Conservation (phyloP, 2,329 filamentous ascomycete genomes). For the Amauroascus niger region DNA sequence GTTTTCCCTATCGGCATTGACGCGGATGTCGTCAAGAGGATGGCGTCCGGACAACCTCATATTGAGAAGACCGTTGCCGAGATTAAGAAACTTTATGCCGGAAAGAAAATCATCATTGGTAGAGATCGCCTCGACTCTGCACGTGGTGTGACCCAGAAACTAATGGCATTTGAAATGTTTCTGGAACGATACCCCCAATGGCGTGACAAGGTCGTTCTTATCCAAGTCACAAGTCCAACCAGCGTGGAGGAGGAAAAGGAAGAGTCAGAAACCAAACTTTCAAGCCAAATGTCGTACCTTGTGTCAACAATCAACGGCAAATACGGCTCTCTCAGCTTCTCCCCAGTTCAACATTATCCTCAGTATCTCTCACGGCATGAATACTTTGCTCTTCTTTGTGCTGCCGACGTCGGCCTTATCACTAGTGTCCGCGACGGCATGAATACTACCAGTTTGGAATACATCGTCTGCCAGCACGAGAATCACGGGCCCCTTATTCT, state of each 20-base stretch:
- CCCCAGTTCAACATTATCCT: constrained; percentile 87
- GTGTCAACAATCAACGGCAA: constrained; percentile 85
- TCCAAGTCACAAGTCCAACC: constrained; percentile 87
- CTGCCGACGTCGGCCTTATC: constrained; percentile 85
- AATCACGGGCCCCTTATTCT: constrained; percentile 80
- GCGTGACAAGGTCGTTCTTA: constrained; percentile 82
- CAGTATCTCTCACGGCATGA: constrained; percentile 84
- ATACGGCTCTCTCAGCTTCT: constrained; percentile 78
- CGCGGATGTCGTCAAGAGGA: constrained; percentile 63
- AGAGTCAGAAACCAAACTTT: constrained; percentile 67
- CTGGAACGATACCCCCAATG: constrained; percentile 83
- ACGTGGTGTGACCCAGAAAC: constrained; percentile 86
- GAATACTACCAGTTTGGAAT: constrained; percentile 95
- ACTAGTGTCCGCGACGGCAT: constrained; percentile 94
- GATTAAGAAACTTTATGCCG: constrained; percentile 68
- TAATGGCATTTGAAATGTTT: constrained; percentile 89
- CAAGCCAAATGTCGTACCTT: constrained; percentile 80
- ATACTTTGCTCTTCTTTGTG: constrained; percentile 86
- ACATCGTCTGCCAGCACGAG: constrained; percentile 83
- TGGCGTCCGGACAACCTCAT: constrained; percentile 61
- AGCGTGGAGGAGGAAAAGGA: constrained; percentile 69
- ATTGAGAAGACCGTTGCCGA: constrained; percentile 62
- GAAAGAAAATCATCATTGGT: constrained; percentile 89
- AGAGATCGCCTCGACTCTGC: constrained; percentile 90
- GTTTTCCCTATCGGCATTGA: constrained; percentile 95